phyloP scores from a whole-genome alignment of 2,329 filamentous ascomycete genomes.

The Aspergillus ochraceus region DNA sequence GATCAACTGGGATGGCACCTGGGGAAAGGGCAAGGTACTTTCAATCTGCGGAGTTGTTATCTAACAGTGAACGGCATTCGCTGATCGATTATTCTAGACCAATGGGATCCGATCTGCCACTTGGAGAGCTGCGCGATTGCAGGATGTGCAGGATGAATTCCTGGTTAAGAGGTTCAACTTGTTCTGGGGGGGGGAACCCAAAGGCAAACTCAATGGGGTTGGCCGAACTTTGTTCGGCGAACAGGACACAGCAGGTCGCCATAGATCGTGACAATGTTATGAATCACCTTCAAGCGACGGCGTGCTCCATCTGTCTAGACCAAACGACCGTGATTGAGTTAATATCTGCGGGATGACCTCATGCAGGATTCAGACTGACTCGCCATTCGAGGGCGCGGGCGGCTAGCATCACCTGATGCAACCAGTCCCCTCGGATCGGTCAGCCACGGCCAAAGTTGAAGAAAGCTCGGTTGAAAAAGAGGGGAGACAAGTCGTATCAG shows the following conservation, averaged over 20 bases:
- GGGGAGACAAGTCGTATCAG: background rate
- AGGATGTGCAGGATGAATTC: background rate
- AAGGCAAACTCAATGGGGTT: background rate
- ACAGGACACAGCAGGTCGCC: no score
- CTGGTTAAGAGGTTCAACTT: no score
- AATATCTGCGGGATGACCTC: conserved; percentile 9
- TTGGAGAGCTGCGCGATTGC: background rate
- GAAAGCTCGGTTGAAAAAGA: background rate
- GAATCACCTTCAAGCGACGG: background rate
- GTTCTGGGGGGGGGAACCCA: background rate
- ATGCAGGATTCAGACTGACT: background rate
- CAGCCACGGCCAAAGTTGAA: background rate
- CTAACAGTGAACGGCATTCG: background rate
- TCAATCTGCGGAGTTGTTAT: background rate
- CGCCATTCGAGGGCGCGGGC: conserved; percentile 7
- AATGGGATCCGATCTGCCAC: background rate
- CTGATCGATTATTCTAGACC: background rate
- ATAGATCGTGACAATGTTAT: background rate
- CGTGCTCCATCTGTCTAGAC: background rate
- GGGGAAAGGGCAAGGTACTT: background rate
- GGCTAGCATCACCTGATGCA: conserved; percentile 5
- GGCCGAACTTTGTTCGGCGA: background rate
- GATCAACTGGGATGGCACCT: background rate
- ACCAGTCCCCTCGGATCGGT: background rate
- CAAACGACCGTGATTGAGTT: background rate